Evolutionary conservation across 2,329 filamentous ascomycete species (phyloP), one percentile per base, ranked within the genome.

Genomic region (Escovopsis sp.): DNA sequence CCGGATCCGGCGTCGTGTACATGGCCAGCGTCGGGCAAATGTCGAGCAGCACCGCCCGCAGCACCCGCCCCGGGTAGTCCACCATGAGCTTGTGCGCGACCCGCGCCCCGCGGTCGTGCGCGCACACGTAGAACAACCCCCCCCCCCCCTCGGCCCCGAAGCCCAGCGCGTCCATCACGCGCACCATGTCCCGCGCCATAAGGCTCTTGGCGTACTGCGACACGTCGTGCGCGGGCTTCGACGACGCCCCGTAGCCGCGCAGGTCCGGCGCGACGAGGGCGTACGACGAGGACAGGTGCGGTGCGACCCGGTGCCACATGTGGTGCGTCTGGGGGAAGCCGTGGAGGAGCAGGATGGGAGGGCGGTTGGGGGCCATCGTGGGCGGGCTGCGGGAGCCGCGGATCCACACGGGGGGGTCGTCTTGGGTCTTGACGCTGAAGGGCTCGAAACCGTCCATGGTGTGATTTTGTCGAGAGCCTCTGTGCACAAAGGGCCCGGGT

Each of bases 91-190:
- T 70, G 47, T 77, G 73, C 1, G 70, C 62, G 2, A 76, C 65
- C 27, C 72, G 58, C 0, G 68, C 74, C 4, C 74, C 73, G 33
- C 73, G 67, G 51, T 78, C 74, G 49, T 78, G 74, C 0, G 64
- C 70, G 43, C 70, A 70, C 15, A 78, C 55, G 47, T 57, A 68
- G 51, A 70, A 73, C 20, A 6, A 6, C 20, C 4, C 20, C 4
- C 20, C 20, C 20, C n/a, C n/a, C n/a, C n/a, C n/a, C 0, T 53
- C 45, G 0, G 47, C 42, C 1, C 27, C 32, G 48, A 61, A 57
- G 7, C 62, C 62, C 0, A 72, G 55, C 1, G 50, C 35, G 13
- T 60, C 49, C 70, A 74, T 73, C 13, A 69, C 62, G 12, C 51
- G 48, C 7, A 65, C 51, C 44, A 62, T 64, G 50, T 74, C 70